Evolutionary conservation across 2,329 filamentous ascomycete genomes (phyloP).

Genomic region (Shiraia bambusicola): DNA sequence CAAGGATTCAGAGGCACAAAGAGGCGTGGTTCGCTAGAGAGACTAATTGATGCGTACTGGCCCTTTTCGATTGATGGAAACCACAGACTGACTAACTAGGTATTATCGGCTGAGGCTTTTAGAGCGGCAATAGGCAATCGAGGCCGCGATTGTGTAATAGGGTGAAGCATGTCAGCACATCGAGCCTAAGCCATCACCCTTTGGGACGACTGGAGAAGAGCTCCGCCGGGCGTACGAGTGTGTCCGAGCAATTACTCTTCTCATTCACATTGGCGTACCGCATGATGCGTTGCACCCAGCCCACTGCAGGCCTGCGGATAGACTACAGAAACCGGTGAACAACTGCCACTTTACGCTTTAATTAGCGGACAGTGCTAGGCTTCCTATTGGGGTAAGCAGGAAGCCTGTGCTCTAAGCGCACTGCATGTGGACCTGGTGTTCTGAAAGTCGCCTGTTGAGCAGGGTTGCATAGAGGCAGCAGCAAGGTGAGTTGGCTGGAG

Average conservation of each 20-base stretch:
- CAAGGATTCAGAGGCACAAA: conserved; percentile 14
- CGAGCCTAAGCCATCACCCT: not conserved
- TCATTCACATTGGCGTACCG: conserved; percentile 24
- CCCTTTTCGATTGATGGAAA: conserved; percentile 12
- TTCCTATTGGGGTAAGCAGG: conserved; percentile 27
- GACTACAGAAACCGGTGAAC: conserved; percentile 20
- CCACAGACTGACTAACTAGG: conserved; percentile 19
- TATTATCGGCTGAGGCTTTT: conserved; percentile 20
- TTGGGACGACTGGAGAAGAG: conserved; percentile 14
- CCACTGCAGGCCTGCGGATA: conserved; percentile 10
- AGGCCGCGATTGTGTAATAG: conserved; percentile 10
- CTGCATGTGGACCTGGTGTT: conserved; percentile 10
- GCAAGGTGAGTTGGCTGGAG: conserved; percentile 19
- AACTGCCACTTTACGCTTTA: conserved; percentile 12
- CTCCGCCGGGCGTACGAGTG: conserved; percentile 4
- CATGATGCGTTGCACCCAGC: conserved; percentile 10
- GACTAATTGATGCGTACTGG: conserved; percentile 14
- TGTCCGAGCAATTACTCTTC: conserved; percentile 15
- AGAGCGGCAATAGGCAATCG: conserved; percentile 10
- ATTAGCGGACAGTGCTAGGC: conserved; percentile 8
- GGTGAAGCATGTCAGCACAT: conserved; percentile 14
- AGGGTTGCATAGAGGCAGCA: conserved; percentile 17
- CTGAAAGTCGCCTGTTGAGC: conserved; percentile 13
- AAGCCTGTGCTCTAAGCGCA: conserved; percentile 5
- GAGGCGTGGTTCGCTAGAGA: conserved; percentile 14